phyloP scores from a whole-genome alignment of 805 yeast genomes.

The Kurtzmaniella fragi region DNA sequence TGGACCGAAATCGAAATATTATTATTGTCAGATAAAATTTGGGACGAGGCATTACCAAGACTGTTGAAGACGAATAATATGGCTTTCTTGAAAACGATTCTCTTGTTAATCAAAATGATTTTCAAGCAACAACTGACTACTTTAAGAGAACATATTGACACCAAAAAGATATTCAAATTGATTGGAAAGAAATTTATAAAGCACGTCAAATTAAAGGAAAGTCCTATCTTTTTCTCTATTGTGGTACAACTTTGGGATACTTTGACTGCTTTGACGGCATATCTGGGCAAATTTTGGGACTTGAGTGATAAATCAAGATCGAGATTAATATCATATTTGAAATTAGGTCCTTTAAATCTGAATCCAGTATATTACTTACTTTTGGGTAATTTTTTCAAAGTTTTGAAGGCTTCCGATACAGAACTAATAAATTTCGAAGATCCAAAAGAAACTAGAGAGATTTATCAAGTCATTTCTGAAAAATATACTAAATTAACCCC shows the following conservation, averaged over 20 bases:
- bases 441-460: constrained; percentile 1
- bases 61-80: constrained; percentile 22
- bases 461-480: constrained; percentile 10
- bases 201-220: constrained; percentile 34
- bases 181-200: constrained; percentile 43
- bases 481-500: too few species aligned
- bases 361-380: constrained; percentile 43
- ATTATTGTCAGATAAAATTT: constrained; percentile 23
- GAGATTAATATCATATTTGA: constrained; percentile 42
- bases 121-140: constrained; percentile 11
- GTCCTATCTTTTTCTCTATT: constrained; percentile 40
- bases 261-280: constrained; percentile 35
- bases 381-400: constrained; percentile 17
- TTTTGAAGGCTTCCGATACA: constrained; percentile 1
- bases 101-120: constrained; percentile 15
- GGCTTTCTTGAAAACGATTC: constrained; percentile 24
- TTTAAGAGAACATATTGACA: constrained; percentile 10
- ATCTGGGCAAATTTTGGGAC: constrained; percentile 44
- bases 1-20: constrained; percentile 10
- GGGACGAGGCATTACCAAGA: constrained; percentile 26
- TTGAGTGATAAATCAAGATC: constrained; percentile 35
- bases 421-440: constrained; percentile 2
- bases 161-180: constrained; percentile 29
- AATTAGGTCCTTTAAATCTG: constrained; percentile 51
- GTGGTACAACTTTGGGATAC: constrained; percentile 47